Conservation (phyloP, 1,139 yeast species). For the Blastobotrys indianensis region DNA sequence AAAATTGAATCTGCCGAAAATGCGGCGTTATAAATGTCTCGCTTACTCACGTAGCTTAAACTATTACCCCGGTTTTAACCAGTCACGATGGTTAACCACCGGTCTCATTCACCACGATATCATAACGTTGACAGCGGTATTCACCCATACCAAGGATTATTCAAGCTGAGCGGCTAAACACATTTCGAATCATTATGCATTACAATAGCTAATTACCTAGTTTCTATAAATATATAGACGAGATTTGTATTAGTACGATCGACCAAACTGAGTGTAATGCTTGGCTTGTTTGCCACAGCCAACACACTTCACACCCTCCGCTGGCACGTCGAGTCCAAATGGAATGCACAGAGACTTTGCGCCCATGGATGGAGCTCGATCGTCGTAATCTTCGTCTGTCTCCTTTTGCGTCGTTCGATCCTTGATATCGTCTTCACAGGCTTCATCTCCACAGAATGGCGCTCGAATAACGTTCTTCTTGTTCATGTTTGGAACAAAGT, state of each 20-base stretch:
- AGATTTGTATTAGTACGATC: constrained; percentile 59
- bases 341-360: constrained; percentile 98
- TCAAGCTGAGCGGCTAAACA: too few species aligned
- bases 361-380: constrained; percentile 98
- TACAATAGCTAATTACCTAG: too few species aligned
- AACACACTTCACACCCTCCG: constrained; percentile 77
- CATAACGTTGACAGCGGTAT: too few species aligned
- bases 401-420: constrained; percentile 82
- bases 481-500: constrained; percentile 89
- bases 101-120: too few species aligned
- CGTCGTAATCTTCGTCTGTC: constrained; percentile 83
- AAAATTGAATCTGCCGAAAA: too few species aligned
- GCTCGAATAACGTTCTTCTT: constrained; percentile 83
- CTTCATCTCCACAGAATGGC: constrained; percentile 96
- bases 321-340: constrained; percentile 61
- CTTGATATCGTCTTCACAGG: constrained; percentile 96
- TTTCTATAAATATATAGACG: background rate
- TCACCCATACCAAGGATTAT: too few species aligned
- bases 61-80: too few species aligned
- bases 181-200: too few species aligned
- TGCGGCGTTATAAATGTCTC: too few species aligned
- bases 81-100: too few species aligned
- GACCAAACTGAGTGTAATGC: constrained; percentile 89
- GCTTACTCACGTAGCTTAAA: too few species aligned
- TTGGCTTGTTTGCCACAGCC: constrained; percentile 67